Percentiles rank a stretch among this genome's conserved stretches.
Conservation (phyloP, 495 filamentous ascomycete genomes). For the Podospora australis region DNA sequence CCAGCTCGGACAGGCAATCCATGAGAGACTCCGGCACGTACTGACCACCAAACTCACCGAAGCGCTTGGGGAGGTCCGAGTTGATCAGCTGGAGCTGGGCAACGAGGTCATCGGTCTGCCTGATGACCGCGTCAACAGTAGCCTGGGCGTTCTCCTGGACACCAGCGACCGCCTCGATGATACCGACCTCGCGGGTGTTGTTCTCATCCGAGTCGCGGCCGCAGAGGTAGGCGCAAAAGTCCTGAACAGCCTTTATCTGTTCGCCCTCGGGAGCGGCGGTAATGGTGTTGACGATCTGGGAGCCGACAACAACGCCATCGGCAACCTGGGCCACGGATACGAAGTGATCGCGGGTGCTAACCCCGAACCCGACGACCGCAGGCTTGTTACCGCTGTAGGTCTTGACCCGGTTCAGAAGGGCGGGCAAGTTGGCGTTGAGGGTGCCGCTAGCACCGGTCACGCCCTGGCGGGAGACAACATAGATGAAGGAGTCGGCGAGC, state of each 20-base stretch:
- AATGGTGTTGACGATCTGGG: slow-evolving; percentile 80
- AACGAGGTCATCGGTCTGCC: slow-evolving; percentile 36
- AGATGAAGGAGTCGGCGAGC: slow-evolving; percentile 98
- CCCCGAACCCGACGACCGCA: slow-evolving; percentile 88
- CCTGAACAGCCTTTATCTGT: slow-evolving; percentile 67
- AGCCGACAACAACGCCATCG: slow-evolving; percentile 96
- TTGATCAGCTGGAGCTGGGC: slow-evolving; percentile 40
- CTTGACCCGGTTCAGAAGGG: slow-evolving; percentile 79
- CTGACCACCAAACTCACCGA: slow-evolving; percentile 97
- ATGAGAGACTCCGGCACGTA: slow-evolving; percentile 97
- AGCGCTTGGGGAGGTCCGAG: slow-evolving; percentile 67
- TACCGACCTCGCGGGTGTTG: slow-evolving; percentile 53
- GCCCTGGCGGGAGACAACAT: slow-evolving; percentile 96
- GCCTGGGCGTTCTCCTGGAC: slow-evolving; percentile 49
- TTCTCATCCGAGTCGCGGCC: slow-evolving; percentile 52
- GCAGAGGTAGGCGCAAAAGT: slow-evolving; percentile 77
- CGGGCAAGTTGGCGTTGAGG: slow-evolving; percentile 71
- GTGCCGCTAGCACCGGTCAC: slow-evolving; percentile 86
- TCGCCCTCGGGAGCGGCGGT: slow-evolving; percentile 63
- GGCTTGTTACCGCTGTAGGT: slow-evolving; percentile 85
- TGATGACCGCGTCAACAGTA: slow-evolving; percentile 46
- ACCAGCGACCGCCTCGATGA: slow-evolving; percentile 54
- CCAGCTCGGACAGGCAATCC: slow-evolving; percentile 89
- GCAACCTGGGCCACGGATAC: slow-evolving; percentile 72
- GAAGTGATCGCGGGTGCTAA: slow-evolving; percentile 94